A percentile compares a stretch with the other conserved stretches of the same genome.
phyloP scores from a whole-genome alignment of 768 basidiomycete species.

The Gloeostereum incarnatum region DNA sequence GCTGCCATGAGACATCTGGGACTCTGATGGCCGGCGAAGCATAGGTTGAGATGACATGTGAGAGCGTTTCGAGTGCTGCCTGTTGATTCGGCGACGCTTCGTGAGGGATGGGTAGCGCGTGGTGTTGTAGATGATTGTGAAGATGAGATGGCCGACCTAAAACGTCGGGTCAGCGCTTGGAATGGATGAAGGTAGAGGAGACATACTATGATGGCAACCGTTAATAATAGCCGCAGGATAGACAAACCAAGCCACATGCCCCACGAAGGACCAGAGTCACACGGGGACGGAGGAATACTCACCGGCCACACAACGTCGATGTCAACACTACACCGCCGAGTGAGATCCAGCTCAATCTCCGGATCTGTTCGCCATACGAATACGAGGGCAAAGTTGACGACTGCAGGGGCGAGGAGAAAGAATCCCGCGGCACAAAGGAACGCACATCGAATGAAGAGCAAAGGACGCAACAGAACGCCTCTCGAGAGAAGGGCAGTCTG shows the following conservation, averaged over 20 bases:
- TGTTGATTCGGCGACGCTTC: conserved; percentile 7
- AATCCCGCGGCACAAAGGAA: conserved; percentile 35
- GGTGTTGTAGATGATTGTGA: conserved; percentile 16
- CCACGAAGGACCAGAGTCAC: conserved; percentile 28
- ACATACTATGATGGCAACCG: conserved; percentile 45
- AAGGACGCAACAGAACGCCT: conserved; percentile 18
- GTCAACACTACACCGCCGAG: conserved; percentile 49
- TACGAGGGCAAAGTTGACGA: conserved; percentile 46
- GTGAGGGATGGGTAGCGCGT: conserved; percentile 13
- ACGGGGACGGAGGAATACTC: conserved; percentile 14
- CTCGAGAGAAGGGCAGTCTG: conserved; percentile 25
- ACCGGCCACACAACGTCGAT: conserved; percentile 61
- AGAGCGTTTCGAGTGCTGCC: no score
- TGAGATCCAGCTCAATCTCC: conserved; percentile 23
- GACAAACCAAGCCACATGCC: conserved; percentile 47
- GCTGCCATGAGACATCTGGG: no score
- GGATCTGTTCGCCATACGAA: conserved; percentile 39
- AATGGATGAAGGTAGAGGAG: neutral
- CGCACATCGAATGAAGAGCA: conserved; percentile 18
- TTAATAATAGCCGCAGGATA: conserved; percentile 43
- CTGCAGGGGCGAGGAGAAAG: conserved; percentile 40
- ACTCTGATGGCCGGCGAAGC: no score
- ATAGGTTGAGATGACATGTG: no score
- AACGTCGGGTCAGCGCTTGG: conserved; percentile 3
- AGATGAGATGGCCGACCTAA: conserved; percentile 12